A percentile compares a stretch with the other conserved stretches of the same genome.
Evolutionary conservation across 768 basidiomycete genomes (phyloP).

Genomic region (Mycena venus): DNA sequence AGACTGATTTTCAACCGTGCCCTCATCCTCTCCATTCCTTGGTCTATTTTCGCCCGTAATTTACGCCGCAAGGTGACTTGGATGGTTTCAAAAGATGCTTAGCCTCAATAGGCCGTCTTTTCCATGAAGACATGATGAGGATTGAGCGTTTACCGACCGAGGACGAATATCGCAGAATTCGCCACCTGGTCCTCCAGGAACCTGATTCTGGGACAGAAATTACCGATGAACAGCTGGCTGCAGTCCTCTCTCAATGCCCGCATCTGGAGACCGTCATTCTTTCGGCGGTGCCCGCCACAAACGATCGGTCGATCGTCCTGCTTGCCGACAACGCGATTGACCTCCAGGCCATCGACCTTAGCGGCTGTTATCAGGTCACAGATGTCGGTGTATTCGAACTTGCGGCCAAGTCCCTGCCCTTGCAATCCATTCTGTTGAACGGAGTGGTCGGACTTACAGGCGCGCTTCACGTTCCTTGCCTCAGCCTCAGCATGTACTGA

Average conservation of each 20-base stretch:
- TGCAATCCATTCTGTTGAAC: constrained; percentile 83
- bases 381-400: constrained; percentile 84
- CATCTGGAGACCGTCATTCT: constrained; percentile 78
- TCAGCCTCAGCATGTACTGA: too few relatives aligned
- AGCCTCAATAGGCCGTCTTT: constrained; percentile 44
- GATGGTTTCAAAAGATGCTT: constrained; percentile 22
- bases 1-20: neutral
- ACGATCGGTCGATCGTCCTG: constrained; percentile 76
- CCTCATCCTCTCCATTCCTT: neutral
- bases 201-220: constrained; percentile 49
- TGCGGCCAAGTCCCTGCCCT: constrained; percentile 72
- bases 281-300: constrained; percentile 74
- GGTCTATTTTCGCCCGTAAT: neutral
- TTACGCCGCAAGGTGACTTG: neutral
- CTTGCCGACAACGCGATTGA: constrained; percentile 74
- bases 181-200: constrained; percentile 69
- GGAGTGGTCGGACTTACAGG: constrained; percentile 74
- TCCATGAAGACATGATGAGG: constrained; percentile 71
- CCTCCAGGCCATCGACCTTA: constrained; percentile 82
- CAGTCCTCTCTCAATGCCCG: constrained; percentile 69
- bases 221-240: constrained; percentile 71
- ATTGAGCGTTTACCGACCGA: constrained; percentile 73
- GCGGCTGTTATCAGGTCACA: constrained; percentile 80
- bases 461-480: too few relatives aligned
- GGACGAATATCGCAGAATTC: constrained; percentile 71